phyloP scores from a whole-genome alignment of 2,329 filamentous ascomycete genomes.

The Apiospora phragmitis region DNA sequence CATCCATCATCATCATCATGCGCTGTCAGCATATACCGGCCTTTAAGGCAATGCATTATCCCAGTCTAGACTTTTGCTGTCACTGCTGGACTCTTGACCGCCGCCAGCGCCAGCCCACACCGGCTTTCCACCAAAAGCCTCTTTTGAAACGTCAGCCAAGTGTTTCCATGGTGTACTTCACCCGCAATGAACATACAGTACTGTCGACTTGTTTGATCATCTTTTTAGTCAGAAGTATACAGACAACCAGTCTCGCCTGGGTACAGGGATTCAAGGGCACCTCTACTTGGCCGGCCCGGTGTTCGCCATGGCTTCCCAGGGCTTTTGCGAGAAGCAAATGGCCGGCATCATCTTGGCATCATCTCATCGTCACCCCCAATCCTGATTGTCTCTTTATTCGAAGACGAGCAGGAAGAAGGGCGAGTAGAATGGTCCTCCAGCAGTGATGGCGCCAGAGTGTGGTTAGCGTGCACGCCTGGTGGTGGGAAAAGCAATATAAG shows the following conservation, averaged over 20 bases:
- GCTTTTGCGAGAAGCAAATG: not conserved
- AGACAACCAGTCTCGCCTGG: slow-evolving; percentile 20
- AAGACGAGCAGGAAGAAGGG: not conserved
- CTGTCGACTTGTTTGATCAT: slow-evolving; percentile 35
- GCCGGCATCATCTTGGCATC: slow-evolving; percentile 1
- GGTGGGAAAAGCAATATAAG: not conserved
- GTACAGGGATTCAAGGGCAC: not conserved
- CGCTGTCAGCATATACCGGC: not conserved
- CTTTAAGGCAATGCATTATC: not conserved
- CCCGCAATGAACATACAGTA: not conserved
- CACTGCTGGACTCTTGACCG: not conserved
- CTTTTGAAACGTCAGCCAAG: slow-evolving; percentile 6
- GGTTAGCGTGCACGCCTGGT: not conserved
- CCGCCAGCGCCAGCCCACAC: slow-evolving; percentile 2
- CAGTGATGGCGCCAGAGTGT: not conserved
- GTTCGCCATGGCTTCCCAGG: slow-evolving; percentile 1
- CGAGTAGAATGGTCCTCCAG: not conserved
- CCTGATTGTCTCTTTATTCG: not conserved
- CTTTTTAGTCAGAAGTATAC: slow-evolving; percentile 41
- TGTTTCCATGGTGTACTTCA: not conserved
- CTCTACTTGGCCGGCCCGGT: slow-evolving; percentile 32
- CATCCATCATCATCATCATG: not conserved
- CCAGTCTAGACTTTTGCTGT: not conserved
- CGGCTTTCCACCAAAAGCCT: slow-evolving; percentile 4
- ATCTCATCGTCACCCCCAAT: not conserved